phyloP scores from a whole-genome alignment of 306 rosid genomes.

The Datisca glomerata region DNA sequence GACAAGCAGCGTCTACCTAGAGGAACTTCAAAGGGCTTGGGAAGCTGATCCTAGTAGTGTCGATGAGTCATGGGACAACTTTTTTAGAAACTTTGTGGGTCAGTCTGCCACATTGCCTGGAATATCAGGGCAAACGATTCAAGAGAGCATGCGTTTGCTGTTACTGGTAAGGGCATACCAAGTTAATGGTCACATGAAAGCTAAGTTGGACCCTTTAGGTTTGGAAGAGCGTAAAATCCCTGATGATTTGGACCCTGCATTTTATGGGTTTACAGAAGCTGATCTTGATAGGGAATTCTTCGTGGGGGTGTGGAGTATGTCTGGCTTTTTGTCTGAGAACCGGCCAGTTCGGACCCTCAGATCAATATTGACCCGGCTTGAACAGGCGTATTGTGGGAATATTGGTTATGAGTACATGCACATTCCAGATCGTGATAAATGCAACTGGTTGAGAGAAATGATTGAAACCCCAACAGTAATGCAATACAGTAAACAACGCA shows the following conservation, averaged over 20 bases:
- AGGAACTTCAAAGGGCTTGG: conserved; percentile 98
- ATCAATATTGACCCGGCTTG: conserved; percentile 78
- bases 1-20: conserved; percentile 82
- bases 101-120: conserved; percentile 81
- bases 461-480: conserved; percentile 69
- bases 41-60: conserved; percentile 86
- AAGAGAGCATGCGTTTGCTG: conserved; percentile 92
- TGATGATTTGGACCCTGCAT: conserved; percentile 72
- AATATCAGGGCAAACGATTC: conserved; percentile 90
- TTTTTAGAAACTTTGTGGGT: conserved; percentile 88
- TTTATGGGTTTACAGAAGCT: conserved; percentile 82
- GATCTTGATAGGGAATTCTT: conserved; percentile 97
- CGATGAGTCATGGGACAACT: conserved; percentile 97
- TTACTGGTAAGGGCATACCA: conserved; percentile 86
- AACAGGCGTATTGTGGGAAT: conserved; percentile 92
- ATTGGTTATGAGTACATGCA: conserved; percentile 96
- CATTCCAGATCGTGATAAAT: conserved; percentile 66
- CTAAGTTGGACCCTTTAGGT: conserved; percentile 72
- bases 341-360: conserved; percentile 88
- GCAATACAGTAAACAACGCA: conserved; percentile 53
- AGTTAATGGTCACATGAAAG: conserved; percentile 89
- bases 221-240: conserved; percentile 56
- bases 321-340: conserved; percentile 94
- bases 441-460: conserved; percentile 85
- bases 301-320: conserved; percentile 85